Evolutionary conservation across 257 asterid species (phyloP), one percentile per base, ranked within the genome.

Genomic region (Nicotiana tabacum): DNA sequence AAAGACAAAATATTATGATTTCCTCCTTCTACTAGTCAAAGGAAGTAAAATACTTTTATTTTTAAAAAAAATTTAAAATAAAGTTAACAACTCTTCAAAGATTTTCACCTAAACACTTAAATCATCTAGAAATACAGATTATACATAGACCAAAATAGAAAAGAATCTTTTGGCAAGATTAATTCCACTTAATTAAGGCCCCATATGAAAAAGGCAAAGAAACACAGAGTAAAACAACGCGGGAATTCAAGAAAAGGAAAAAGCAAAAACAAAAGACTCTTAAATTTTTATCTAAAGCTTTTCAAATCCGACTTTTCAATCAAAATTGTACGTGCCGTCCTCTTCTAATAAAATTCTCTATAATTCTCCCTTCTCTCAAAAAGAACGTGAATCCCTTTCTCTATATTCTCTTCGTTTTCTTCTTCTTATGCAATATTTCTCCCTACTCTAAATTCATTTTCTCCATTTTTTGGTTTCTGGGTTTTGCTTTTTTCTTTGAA

Each of bases 241-340:
- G 82, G 70, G 57, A 78, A 58, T 35, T 58, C 37, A 78, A 80
- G 69, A 77, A 69, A 24, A 48, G 33, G 58, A 21, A 5, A 70
- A 39, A 51, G 1, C 4, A 18, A 2, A 16, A 58, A 58, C 3
- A 4, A 68, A 39, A 33, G 5, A n/a, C 64, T 51, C 15, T 32
- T 8, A 43, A 43, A 6, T 7, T 7, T 39, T 43, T 9, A 9
- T 43, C 51, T 43, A 1, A 43, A 43, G 51, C 3, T 43, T 32
- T 43, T 43, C 10, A 43, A 43, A 43, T 43, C 51, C 51, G 51
- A 76, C 15, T 68, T 55, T 21, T 18, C 67, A 39, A 72, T 72
- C 79, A 35, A 69, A 37, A 15, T 17, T 33, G 61, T 21, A 79
- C 83, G 83, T 79, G 76, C 83, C 83, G 76, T 72, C 83, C 83